Evolutionary conservation across 176 grass and related monocot genomes (phyloP).

Genomic region (Panicum miliaceum): DNA sequence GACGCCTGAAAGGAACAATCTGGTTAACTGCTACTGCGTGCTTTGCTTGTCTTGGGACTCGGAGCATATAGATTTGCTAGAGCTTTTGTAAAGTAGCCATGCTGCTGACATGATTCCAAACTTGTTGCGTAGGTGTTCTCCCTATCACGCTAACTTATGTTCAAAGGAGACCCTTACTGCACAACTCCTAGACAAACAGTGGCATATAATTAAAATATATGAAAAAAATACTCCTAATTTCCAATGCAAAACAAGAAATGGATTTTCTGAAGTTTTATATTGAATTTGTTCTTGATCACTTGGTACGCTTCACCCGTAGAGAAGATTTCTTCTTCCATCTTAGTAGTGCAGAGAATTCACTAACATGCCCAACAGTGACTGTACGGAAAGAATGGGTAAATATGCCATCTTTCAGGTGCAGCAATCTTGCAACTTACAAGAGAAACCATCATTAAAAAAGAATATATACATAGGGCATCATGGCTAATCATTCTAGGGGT

Average conservation of each 20-base stretch:
- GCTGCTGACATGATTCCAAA: not conserved
- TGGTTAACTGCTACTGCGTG: not conserved
- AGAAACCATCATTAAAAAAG: too few species aligned
- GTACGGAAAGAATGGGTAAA: too few species aligned
- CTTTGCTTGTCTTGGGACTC: not conserved
- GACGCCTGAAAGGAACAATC: not conserved
- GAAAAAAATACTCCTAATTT: not conserved
- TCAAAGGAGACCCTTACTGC: not conserved
- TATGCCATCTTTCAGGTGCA: too few species aligned
- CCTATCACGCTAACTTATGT: not conserved
- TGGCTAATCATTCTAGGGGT: too few species aligned
- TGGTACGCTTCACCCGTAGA: too few species aligned
- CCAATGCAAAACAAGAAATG: not conserved
- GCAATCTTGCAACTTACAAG: too few species aligned
- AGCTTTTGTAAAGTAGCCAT: conserved; percentile 5
- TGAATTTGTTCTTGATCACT: too few species aligned
- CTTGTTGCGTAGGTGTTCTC: not conserved
- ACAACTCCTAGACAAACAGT: not conserved
- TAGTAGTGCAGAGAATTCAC: too few species aligned
- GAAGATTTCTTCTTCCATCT: too few species aligned
- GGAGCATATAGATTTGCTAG: not conserved
- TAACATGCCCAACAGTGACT: too few species aligned
- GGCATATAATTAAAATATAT: not conserved
- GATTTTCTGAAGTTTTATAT: too few species aligned
- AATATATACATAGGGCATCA: too few species aligned